Conservation (phyloP, 2,329 filamentous ascomycete species). For the Colletotrichum sp. region DNA sequence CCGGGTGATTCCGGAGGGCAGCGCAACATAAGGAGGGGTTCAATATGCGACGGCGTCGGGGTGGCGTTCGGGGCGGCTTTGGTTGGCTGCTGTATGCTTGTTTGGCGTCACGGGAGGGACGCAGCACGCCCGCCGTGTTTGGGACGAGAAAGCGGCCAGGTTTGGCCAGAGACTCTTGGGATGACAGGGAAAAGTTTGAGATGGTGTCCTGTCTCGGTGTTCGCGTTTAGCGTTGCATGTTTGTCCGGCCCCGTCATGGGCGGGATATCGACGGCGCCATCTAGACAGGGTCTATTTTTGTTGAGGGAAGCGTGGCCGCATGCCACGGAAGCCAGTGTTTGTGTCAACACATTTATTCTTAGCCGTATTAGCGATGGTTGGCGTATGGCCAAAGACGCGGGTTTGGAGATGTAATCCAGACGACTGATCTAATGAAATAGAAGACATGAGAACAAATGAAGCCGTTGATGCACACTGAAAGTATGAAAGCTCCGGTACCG, state of each 20-base stretch:
- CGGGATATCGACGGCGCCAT: background rate
- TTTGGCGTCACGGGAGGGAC: background rate
- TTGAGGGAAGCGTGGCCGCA: background rate
- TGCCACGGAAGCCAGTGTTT: background rate
- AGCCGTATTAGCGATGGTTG: background rate
- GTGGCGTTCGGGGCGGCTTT: background rate
- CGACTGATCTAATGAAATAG: background rate
- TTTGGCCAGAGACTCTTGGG: background rate
- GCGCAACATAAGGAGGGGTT: background rate
- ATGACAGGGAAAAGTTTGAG: background rate
- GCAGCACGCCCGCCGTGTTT: background rate
- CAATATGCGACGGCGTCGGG: background rate
- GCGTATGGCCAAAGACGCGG: background rate
- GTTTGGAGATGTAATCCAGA: background rate
- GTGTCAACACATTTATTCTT: background rate
- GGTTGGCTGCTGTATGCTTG: background rate
- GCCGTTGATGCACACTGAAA: background rate
- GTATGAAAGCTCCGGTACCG: background rate
- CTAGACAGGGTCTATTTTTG: background rate
- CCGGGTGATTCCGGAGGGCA: slow-evolving; percentile 32
- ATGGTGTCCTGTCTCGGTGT: background rate
- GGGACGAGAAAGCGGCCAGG: background rate
- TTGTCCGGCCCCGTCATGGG: background rate
- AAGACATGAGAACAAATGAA: background rate
- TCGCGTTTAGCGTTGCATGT: slow-evolving; percentile 8